Base-by-base conservation (phyloP, 768 basidiomycete genomes). In the Pleurotus platypus region DNA sequence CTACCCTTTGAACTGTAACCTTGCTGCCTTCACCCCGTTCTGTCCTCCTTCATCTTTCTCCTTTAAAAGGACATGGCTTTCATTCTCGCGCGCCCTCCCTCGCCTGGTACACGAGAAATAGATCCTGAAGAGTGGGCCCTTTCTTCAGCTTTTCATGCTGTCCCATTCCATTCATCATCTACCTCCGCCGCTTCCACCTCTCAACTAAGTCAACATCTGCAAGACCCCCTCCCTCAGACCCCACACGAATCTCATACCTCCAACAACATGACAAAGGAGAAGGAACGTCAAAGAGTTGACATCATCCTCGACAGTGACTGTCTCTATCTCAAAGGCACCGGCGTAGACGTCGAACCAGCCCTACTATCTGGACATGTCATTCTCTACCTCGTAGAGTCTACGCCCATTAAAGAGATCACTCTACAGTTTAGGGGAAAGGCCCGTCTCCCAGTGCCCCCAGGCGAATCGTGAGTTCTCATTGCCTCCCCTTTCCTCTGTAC, bases 401-500 rank as follows among this genome's bases (percentile, higher is more conserved):
- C 90, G 0, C 84, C 92, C 55, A 83, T 91, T 70, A 90, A 86
- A 66, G 88, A 93, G 70, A 85, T 93, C 57, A 91, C 83, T 2
- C 84, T 98, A 56, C 84, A 87, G 59, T 90, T 97, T 67, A 77
- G 83, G 60, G 94, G 94, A 18, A 94, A 92, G 71, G 89, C 86
- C 3, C 83, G 81, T 58, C 72, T 94, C 0, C 90, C 90, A 4
- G 73, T 78, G 15, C 70, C 78, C 4, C 65, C 79, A 12, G 66
- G 70, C 57, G 90, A 90, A 46, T 72, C 82, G 89, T 89, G 65
- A 62, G 85, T 78, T 16, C 49, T 15, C 8, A 16, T 8, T 39
- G 57, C 45, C 37, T 58, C 54, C 60, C 56, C 57, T 57, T 35
- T 49, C 20, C 49, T 45, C 38, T 55, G 2, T 40, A 49, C 16